These are phyloP conservation scores for Polyporus arcularius DNA, from an alignment of 768 basidiomycete species.

Conservation along the genomic window DNA sequence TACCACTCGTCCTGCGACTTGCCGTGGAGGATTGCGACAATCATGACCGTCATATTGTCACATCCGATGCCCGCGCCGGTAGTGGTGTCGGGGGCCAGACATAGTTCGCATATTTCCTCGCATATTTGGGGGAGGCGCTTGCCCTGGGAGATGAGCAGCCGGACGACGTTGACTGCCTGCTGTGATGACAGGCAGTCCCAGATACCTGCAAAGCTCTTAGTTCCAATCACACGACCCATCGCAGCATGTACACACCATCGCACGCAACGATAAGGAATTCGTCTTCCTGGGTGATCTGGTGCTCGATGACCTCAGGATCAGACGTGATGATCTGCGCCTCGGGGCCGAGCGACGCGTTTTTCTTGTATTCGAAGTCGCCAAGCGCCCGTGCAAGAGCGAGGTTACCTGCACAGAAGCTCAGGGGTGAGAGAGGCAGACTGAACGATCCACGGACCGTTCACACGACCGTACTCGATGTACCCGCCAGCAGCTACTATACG, in stretches of 20 bases:
- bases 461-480: slow-evolving; percentile 94
- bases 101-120: slow-evolving; percentile 89
- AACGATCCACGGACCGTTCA: slow-evolving; percentile 67
- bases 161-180: slow-evolving; percentile 86
- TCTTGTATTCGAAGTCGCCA: slow-evolving; percentile 99
- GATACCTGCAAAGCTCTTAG: slow-evolving; percentile 65
- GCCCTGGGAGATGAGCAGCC: slow-evolving; percentile 78
- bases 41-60: slow-evolving; percentile 97
- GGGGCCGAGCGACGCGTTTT: slow-evolving; percentile 76
- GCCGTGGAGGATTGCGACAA: slow-evolving; percentile 86
- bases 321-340: slow-evolving; percentile 95
- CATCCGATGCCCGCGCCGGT: slow-evolving; percentile 93
- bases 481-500: slow-evolving; percentile 92
- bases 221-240: slow-evolving; percentile 1
- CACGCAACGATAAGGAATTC: slow-evolving; percentile 97
- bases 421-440: neutral
- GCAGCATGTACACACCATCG: slow-evolving; percentile 64
- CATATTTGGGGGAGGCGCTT: slow-evolving; percentile 81
- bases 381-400: slow-evolving; percentile 92
- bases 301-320: slow-evolving; percentile 86
- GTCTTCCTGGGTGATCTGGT: slow-evolving; percentile 83
- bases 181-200: slow-evolving; percentile 98
- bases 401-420: slow-evolving; percentile 61
- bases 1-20: slow-evolving; percentile 93
- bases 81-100: slow-evolving; percentile 90